A percentile compares a stretch with the other conserved stretches of the same genome.
Evolutionary conservation across 108 stramenopile genomes (phyloP).

Genomic region (Skeletonema potamos): DNA sequence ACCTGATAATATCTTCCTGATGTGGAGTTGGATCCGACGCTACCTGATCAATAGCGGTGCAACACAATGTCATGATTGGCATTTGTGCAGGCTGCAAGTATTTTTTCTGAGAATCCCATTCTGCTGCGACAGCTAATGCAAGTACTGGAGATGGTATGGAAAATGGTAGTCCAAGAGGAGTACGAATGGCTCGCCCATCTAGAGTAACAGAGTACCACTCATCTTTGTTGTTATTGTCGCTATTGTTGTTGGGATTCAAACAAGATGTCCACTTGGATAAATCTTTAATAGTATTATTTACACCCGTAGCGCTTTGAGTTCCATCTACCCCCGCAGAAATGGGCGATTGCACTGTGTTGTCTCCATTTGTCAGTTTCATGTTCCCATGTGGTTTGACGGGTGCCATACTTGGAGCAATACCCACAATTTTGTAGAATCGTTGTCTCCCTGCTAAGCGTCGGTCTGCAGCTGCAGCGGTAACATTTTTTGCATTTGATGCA

Average conservation of each 20-base stretch:
- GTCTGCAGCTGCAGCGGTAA: slow-evolving; percentile 46
- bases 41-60: slow-evolving; percentile 89
- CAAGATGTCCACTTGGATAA: slow-evolving; percentile 28
- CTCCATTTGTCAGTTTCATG: slow-evolving; percentile 7
- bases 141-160: slow-evolving; percentile 75
- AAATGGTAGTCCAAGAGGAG: slow-evolving; percentile 76
- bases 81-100: slow-evolving; percentile 90
- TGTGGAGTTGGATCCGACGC: slow-evolving; percentile 49
- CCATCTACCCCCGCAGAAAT: slow-evolving; percentile 90
- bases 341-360: slow-evolving; percentile 51
- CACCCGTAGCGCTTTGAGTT: slow-evolving; percentile 74
- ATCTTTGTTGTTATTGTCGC: neutral
- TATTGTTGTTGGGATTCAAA: slow-evolving; percentile 22
- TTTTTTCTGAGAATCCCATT: slow-evolving; percentile 91
- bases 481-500: slow-evolving; percentile 13
- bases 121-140: slow-evolving; percentile 87
- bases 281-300: slow-evolving; percentile 36
- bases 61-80: slow-evolving; percentile 96
- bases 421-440: slow-evolving; percentile 83
- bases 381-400: slow-evolving; percentile 39
- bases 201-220: slow-evolving; percentile 78
- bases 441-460: slow-evolving; percentile 46
- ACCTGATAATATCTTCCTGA: slow-evolving; percentile 58
- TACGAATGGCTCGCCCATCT: slow-evolving; percentile 73
- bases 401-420: slow-evolving; percentile 42